Evolutionary conservation across 2,329 filamentous ascomycete species (phyloP), one percentile per base, ranked within the genome.

Genomic region (Neonectria punicea): DNA sequence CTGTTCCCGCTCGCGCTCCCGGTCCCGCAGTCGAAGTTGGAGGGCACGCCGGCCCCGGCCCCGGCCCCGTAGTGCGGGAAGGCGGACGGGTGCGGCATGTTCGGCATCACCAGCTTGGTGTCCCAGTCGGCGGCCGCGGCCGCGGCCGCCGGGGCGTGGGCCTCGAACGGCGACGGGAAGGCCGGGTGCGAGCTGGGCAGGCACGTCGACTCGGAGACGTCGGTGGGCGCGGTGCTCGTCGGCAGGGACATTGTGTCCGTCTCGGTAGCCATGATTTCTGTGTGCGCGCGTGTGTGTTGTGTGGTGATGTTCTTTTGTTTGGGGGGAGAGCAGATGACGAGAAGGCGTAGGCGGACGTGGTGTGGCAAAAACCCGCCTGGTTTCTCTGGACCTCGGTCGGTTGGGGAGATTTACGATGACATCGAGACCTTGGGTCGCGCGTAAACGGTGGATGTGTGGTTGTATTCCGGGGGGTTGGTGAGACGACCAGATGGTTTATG

Each of bases 191-290:
- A 36, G 43, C 53, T 68, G 63, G 69, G 74, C 55, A 71, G 65
- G 64, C 74, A 76, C 65, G 74, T 70, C 22, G 73, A 75, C 56
- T 73, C 72, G 41, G 74, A 68, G 60, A 75, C 61, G 25, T 78
- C 75, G 46, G 77, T 76, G 20, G 77, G 72, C 25, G 73, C 75
- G 16, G 76, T 78, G 41, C 75, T 76, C 10, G 76, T 74, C 16
- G 75, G 75, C 30, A 78, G 62, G 51, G 74, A 77, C 36, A 77
- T 51, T 13, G 75, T 77, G 41, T 78, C 76, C 39, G 76, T 78
- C 43, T 78, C 74, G 70, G 76, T 78, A 18, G 73, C 69, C 75
- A 78, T 78, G 67, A 53, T 14, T 66, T 53, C 3, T 28, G 56
- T 11, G 25, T 6, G 25, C 25, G 25, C 25, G 22, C 30, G 30